Conservation (phyloP, 306 rosid genomes). For the Echinosophora koreensis region DNA sequence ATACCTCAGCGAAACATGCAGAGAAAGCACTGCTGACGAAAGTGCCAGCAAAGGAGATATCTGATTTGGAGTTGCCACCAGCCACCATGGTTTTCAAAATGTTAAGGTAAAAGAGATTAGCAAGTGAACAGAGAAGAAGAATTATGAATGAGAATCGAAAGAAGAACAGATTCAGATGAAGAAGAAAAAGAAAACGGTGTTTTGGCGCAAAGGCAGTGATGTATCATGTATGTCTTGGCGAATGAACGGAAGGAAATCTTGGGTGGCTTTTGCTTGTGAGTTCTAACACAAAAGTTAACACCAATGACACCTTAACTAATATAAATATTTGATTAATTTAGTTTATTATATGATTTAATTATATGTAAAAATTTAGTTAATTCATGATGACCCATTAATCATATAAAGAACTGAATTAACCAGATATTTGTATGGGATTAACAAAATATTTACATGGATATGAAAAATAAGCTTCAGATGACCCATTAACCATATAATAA, state of each 20-base stretch:
- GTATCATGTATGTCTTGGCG: not conserved
- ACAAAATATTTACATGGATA: no score
- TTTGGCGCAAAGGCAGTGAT: conserved; percentile 8
- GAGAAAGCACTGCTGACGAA: conserved; percentile 81
- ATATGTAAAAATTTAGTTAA: no score
- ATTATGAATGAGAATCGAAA: not conserved
- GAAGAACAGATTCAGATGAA: not conserved
- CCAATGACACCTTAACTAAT: no score
- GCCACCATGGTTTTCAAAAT: conserved; percentile 62
- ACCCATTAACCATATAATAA: no score
- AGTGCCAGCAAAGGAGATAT: conserved; percentile 74
- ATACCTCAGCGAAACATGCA: conserved; percentile 84
- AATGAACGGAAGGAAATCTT: not conserved
- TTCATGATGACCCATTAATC: no score
- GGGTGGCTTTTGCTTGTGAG: no score
- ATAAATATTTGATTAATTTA: no score
- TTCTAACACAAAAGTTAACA: no score
- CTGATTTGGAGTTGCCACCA: conserved; percentile 64
- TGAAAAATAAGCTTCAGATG: no score
- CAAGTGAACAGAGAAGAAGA: not conserved
- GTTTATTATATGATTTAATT: no score
- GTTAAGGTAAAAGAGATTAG: not conserved
- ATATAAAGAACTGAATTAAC: no score
- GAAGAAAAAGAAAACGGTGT: conserved; percentile 4
- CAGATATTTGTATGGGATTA: no score